Evolutionary conservation across 2,329 filamentous ascomycete genomes (phyloP).

Genomic region (Gyromitra esculenta): DNA sequence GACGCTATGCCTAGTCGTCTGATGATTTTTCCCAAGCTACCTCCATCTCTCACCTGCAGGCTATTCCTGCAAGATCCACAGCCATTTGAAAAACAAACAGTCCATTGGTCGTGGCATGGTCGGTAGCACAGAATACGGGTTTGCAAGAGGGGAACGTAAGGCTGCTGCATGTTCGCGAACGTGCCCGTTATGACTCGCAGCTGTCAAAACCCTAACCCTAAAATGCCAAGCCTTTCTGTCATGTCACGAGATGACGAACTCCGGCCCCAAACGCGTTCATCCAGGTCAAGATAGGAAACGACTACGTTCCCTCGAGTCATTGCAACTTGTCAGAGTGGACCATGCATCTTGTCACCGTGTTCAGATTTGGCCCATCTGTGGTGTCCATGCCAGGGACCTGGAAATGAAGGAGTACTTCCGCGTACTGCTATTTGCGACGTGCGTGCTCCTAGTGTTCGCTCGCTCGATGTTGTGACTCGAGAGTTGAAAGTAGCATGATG

Average conservation of each 20-base stretch:
- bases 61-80: conserved; percentile 20
- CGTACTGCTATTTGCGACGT: conserved; percentile 3
- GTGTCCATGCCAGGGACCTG: conserved; percentile 12
- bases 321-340: conserved; percentile 13
- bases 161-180: conserved; percentile 16
- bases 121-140: conserved; percentile 29
- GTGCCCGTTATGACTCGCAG: conserved; percentile 25
- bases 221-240: conserved; percentile 14
- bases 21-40: neutral
- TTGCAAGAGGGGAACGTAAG: conserved; percentile 1
- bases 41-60: conserved; percentile 33
- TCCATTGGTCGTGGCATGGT: conserved; percentile 13
- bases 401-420: conserved; percentile 16
- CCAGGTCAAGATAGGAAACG: conserved; percentile 22
- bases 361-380: neutral
- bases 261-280: conserved; percentile 28
- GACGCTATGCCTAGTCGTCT: conserved; percentile 3
- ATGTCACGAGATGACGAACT: conserved; percentile 37
- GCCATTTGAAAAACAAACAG: conserved; percentile 26
- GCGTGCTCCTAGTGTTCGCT: conserved; percentile 5
- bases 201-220: conserved; percentile 37
- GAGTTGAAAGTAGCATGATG: conserved; percentile 7
- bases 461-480: conserved; percentile 29
- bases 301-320: conserved; percentile 39
- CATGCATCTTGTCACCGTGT: neutral